Evolutionary conservation across 225 moss, liverwort and hornwort genomes (phyloP), one percentile per base, ranked within the genome.

Genomic region (Climacium dendroides): DNA sequence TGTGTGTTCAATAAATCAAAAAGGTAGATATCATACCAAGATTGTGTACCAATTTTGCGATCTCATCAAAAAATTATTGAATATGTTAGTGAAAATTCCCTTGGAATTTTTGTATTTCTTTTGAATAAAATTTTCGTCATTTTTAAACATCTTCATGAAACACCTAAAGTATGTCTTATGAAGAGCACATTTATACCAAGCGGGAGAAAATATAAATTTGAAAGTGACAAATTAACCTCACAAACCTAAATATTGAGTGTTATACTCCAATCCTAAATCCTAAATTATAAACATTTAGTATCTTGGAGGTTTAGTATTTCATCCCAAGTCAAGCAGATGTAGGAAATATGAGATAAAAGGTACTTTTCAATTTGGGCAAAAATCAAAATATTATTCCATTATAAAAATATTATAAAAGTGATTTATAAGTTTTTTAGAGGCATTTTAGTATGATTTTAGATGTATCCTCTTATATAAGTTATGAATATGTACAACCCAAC

Each of bases 131-230:
- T 39, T 39, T 69, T 24, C 8, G 7, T 24, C 8, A 13, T 64
- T 65, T 35, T 32, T 5, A n/a, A 66, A 4, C 30, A 30, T 30
- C 30, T 43, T 47, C 4, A 47, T 47, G 29, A 47, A 72, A 10
- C 18, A 73, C 30, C 1, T 47, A 47, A 47, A 73, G 19, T 0
- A 30, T 30, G 7, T 19, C 11, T 72, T 45, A 9, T 28, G 6
- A 47, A 47, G 11, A 73, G 4, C 2, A 30, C 15, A 15, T 30
- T 29, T 73, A 47, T 4, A 18, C 30, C 19, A 73, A 29, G 4
- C 0, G 0, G 6, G 3, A 13, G 11, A 18, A 4, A 29, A 6
- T 1, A 17, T 17, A 47, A 47, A 47, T 4, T 30, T 18, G 1
- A 73, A 45, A 29, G 18, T 29, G 11, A 29, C 17, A 29, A 29